Percentiles rank a stretch among this genome's conserved stretches.
Conservation (phyloP, 441 rosid genomes). For the Euphorbia corollata region DNA sequence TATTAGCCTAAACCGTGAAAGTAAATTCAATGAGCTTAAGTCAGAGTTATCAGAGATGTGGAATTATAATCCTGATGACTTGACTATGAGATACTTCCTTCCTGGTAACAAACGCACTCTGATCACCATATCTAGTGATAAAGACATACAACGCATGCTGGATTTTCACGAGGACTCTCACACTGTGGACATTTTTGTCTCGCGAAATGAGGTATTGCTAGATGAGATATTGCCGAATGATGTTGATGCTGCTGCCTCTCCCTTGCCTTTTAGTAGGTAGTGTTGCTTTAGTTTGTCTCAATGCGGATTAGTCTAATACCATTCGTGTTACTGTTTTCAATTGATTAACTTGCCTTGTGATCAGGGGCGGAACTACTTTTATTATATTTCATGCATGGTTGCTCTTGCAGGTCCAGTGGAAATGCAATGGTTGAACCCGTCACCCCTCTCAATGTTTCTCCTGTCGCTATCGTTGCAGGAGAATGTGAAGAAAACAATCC, state of each 20-base stretch:
- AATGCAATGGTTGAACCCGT: slow-evolving; percentile 22
- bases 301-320: background rate
- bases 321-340: background rate
- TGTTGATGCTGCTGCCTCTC: slow-evolving; percentile 1
- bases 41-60: slow-evolving; percentile 44
- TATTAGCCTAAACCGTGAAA: slow-evolving; percentile 24
- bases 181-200: slow-evolving; percentile 28
- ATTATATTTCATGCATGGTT: background rate
- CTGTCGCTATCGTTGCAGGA: slow-evolving; percentile 15
- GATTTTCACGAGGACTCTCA: slow-evolving; percentile 34
- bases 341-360: background rate
- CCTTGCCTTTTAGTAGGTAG: background rate
- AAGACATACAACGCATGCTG: slow-evolving; percentile 30
- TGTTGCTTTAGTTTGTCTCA: slow-evolving; percentile 1
- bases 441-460: slow-evolving; percentile 21
- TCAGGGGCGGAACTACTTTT: background rate
- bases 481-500: slow-evolving; percentile 15
- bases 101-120: slow-evolving; percentile 31
- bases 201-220: slow-evolving; percentile 9
- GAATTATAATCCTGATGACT: slow-evolving; percentile 23
- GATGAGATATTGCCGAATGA: no score
- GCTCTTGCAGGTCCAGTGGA: slow-evolving; percentile 29
- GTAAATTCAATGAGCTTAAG: slow-evolving; percentile 34
- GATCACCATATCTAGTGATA: slow-evolving; percentile 34
- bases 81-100: slow-evolving; percentile 31